Base-by-base conservation (phyloP, 352 stramenopile species). In the Globisporangium iwayamae region DNA sequence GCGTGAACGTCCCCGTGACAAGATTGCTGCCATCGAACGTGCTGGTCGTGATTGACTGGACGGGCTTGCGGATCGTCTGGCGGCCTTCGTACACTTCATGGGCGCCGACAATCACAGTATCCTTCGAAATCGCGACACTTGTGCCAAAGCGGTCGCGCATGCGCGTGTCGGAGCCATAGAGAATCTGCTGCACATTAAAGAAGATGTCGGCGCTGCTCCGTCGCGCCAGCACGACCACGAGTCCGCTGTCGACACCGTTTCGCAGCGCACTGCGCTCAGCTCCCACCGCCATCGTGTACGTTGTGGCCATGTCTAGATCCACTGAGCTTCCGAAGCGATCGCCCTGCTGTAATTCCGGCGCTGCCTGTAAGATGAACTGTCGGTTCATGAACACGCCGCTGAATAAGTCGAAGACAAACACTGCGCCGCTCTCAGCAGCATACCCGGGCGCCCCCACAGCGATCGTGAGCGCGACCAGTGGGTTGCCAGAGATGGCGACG, bases 391-490 rank as follows among this genome's bases (percentile, higher is more conserved):
- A 94, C 34, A 72, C 65, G 3, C 81, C 81, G 30, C 78, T 74
- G 2, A 86, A 14, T 0, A 92, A 51, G 53, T 93, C 80, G 58
- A 87, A 95, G 0, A 94, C 76, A 61, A 95, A 95, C 0, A 92
- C 85, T 2, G 85, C 81, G 18, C 87, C 87, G 18, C 63, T 77
- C 0, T 56, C 68, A 0, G 59, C 60, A 4, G 67, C 79, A 53
- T 93, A 93, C 1, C 85, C 87, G 41, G 87, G 87, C 2, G 87
- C 81, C 1, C 87, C 83, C 13, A 95, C 73, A 18, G 75, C 79
- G 20, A 94, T 76, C 1, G 79, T 89, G 13, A 86, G 41, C 0
- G 70, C 84, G 2, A 62, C 69, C 2, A 69, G 20, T 1, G 68
- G 32, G 36, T 76, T 77, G 6, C 71, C 70, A 20, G 85, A 89